Base-by-base conservation (phyloP, 1,284 basidiomycete species). In the Cryptococcus sp. region DNA sequence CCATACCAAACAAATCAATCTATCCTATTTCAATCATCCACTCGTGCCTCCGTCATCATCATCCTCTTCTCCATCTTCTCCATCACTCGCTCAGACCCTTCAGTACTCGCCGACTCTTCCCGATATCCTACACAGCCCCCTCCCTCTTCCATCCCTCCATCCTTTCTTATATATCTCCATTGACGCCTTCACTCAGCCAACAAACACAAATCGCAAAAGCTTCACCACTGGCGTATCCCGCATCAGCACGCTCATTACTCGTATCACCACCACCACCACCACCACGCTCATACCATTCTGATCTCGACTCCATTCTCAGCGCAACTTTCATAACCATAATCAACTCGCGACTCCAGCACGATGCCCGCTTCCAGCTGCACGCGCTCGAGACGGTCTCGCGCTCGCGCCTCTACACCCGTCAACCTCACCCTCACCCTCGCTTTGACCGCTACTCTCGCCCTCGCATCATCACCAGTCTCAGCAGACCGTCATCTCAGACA, bases 401-500 rank as follows among this genome's bases (percentile, higher is more conserved):
- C 30, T 13, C 13, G 8, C 13, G 38, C 54, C 47, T 41, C 51
- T 4, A 51, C 60, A 11, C 49, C 60, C 43, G 27, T 52, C 50
- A 46, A 60, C 23, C 25, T 52, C 50, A 46, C 62, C 23, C 25
- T 47, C 39, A 27, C 60, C 0, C 30, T 22, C 25, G 17, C 39
- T 27, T 27, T 58, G 16, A 54, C 47, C 13, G 27, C 57, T 8
- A 15, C 30, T 35, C 30, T 35, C 30, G 30, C 30, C 30, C 30
- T 35, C 30, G 30, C 30, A 35, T 35, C 30, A 5, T 5, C 30
- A 35, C 30, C 30, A 35, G 30, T 35, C 13, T 35, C 30, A 35
- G 30, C 39, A 23, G 57, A 60, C 13, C 50, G 59, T 15, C 55
- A 54, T 49, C 22, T 27, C 20, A 56, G 59, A 20, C 67, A 69